Base-by-base conservation (phyloP, 768 basidiomycete genomes). In the Galerina sulciceps region DNA sequence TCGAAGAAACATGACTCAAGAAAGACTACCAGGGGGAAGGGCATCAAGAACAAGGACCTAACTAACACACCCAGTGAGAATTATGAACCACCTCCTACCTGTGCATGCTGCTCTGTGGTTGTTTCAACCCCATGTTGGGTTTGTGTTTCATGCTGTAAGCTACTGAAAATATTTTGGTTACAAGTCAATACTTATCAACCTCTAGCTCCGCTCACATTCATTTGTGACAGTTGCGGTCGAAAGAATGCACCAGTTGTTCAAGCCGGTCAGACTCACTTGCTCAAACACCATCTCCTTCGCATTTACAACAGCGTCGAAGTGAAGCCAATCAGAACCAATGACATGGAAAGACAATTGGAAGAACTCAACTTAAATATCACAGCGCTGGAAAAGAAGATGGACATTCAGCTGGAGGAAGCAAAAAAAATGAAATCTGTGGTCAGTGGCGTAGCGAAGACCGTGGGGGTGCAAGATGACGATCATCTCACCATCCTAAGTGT, bases 71-170 rank as follows among this genome's bases (percentile, higher is more conserved):
- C 13, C 11, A 54, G 31, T 15, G 9, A 34, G 11, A 35, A 6
- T 1, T 4, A 49, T 37, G 46, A 41, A 8, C 6, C 17, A 20
- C 9, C 18, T 22, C 57, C 48, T 11, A 49, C 31, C 22, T 58
- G 61, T 22, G 47, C 46, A 13, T 58, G 53, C 37, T 62, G 61
- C 36, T 18, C 13, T 4, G 23, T 38, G 14, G 22, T 31, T 3
- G 44, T 62, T 2, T n/a, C 48, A 1, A 35, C 57, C n/a, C 61
- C 61, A n/a, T 62, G 61, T 35, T 62, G 57, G 57, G 61, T 58
- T 14, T 62, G 61, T 14, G 20, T 55, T 20, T 46, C 44, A 6
- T 62, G 61, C 41, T 50, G 61, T 62, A 36, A 46, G 61, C 26
- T 31, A 31, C 26, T 58, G 1, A 9, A 22, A 10, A 11, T 35